Conservation (phyloP, 768 basidiomycete species). For the Trametes maxima region DNA sequence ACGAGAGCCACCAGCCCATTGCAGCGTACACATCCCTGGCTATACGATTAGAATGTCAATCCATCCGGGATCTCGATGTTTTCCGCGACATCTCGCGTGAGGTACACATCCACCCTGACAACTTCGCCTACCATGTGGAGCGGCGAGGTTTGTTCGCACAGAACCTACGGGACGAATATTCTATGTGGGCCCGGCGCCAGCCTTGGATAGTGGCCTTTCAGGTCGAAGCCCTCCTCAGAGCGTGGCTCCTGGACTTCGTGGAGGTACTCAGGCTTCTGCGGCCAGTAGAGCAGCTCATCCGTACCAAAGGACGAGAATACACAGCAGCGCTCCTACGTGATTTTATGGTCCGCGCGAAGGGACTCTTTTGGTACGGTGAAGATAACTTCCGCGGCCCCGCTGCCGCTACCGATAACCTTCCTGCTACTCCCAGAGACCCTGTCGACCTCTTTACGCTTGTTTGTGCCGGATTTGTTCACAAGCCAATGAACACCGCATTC, state of each 20-base stretch:
- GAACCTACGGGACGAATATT: constrained; percentile 34
- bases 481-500: constrained; percentile 8
- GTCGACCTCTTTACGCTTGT: constrained; percentile 21
- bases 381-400: neutral
- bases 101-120: constrained; percentile 37
- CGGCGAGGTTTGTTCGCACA: constrained; percentile 48
- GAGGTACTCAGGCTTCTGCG: constrained; percentile 52
- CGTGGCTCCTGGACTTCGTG: constrained; percentile 46
- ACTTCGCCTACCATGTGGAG: constrained; percentile 43
- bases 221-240: constrained; percentile 45
- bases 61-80: constrained; percentile 34
- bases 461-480: constrained; percentile 21
- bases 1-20: constrained; percentile 42
- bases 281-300: constrained; percentile 35
- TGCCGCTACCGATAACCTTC: too few species aligned
- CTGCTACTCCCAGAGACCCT: neutral
- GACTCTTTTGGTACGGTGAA: constrained; percentile 26
- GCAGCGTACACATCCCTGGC: constrained; percentile 56
- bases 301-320: constrained; percentile 37
- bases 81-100: constrained; percentile 44
- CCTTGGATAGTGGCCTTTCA: constrained; percentile 64
- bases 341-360: constrained; percentile 36
- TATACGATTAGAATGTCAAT: constrained; percentile 51
- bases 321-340: constrained; percentile 44
- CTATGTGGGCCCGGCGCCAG: constrained; percentile 38